A percentile compares a stretch with the other conserved stretches of the same genome.
Conservation (phyloP, 768 basidiomycete species). For the Boletus sensibilis region DNA sequence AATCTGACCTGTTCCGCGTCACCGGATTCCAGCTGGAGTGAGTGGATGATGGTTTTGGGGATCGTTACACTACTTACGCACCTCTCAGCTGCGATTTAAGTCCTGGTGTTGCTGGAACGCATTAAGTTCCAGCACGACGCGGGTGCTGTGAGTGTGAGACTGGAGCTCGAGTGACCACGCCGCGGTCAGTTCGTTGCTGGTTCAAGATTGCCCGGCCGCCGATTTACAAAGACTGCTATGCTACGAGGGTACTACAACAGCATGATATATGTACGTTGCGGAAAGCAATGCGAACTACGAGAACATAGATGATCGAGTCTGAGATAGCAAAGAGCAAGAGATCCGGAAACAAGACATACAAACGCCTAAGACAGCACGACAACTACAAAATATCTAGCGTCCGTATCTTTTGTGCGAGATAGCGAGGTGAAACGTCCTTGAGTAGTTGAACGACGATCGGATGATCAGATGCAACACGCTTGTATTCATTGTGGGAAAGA, state of each 20-base stretch:
- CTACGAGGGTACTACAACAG: no score
- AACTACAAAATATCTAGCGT: background rate
- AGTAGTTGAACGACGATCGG: background rate
- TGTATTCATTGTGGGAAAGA: background rate
- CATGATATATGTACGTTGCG: no score
- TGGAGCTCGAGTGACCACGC: background rate
- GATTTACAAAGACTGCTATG: no score
- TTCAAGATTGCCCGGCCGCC: no score
- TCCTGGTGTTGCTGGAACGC: background rate
- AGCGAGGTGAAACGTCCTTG: background rate
- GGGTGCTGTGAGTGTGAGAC: no score
- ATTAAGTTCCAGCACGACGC: background rate
- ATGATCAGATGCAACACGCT: no score
- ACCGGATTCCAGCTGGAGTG: background rate
- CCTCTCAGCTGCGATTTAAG: background rate
- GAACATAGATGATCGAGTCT: background rate
- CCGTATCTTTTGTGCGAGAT: background rate
- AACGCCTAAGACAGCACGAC: background rate
- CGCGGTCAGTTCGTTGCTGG: background rate
- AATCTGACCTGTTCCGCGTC: conserved; percentile 3
- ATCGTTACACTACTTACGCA: background rate
- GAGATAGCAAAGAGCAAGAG: background rate
- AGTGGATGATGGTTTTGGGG: background rate
- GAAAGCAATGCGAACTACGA: background rate
- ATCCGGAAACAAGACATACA: background rate